A percentile compares a stretch with the other conserved stretches of the same genome.
Conservation (phyloP, 2,329 filamentous ascomycete species). For the Cadophora sp. region DNA sequence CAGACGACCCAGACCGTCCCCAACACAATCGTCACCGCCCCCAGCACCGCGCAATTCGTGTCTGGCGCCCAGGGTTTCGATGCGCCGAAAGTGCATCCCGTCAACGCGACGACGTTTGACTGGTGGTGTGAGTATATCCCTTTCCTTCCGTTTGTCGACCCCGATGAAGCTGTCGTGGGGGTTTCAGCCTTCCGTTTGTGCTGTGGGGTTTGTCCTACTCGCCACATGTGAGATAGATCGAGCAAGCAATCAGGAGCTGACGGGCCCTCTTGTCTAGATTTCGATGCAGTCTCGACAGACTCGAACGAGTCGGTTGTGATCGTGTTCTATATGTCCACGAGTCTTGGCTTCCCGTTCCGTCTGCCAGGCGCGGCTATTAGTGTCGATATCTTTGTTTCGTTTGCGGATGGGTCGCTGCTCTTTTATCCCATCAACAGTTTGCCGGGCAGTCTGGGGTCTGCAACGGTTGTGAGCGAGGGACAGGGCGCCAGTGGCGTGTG, state of each 20-base stretch:
- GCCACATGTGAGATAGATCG: too few relatives aligned
- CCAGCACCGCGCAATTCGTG: constrained; percentile 6
- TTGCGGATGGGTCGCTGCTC: constrained; percentile 30
- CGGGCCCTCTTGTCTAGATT: constrained; percentile 34
- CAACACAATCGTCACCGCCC: not conserved
- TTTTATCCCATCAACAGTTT: constrained; percentile 3
- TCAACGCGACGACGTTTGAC: constrained; percentile 34
- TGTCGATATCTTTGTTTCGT: constrained; percentile 25
- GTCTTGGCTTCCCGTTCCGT: constrained; percentile 47
- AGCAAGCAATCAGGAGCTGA: not conserved
- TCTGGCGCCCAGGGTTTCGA: constrained; percentile 24
- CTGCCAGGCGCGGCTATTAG: constrained; percentile 8
- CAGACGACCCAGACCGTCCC: constrained; percentile 4
- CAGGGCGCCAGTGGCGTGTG: constrained; percentile 30
- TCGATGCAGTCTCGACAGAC: constrained; percentile 45
- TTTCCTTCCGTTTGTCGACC: not conserved
- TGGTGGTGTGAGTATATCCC: constrained; percentile 46
- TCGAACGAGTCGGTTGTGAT: constrained; percentile 42
- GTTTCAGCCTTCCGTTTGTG: too few relatives aligned
- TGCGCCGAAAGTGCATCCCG: constrained; percentile 32
- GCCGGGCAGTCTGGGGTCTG: constrained; percentile 9
- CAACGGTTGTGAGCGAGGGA: constrained; percentile 24
- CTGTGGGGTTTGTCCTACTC: too few relatives aligned
- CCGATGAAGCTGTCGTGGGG: not conserved
- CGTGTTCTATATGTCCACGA: constrained; percentile 44